phyloP scores from a whole-genome alignment of 495 filamentous ascomycete species.

The Podospora comata region DNA sequence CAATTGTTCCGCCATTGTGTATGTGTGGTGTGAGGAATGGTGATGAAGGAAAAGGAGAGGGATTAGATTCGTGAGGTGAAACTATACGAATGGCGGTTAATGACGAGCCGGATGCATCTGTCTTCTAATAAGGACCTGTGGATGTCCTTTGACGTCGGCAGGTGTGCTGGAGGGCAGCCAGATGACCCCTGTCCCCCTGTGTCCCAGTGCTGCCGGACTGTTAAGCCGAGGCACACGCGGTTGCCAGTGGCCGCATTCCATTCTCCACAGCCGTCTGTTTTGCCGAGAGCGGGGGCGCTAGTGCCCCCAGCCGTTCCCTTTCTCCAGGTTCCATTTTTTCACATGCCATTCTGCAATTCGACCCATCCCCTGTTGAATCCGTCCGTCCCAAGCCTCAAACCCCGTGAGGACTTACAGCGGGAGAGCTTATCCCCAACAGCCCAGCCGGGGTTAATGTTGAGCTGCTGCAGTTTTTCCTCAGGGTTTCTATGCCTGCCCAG shows the following conservation, averaged over 20 bases:
- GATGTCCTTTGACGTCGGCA: slow-evolving; percentile 23
- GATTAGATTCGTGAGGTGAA: slow-evolving; percentile 5
- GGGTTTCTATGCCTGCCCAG: not conserved
- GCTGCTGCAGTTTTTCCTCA: not conserved
- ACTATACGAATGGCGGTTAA: not conserved
- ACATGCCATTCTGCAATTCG: slow-evolving; percentile 6
- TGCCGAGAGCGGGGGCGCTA: slow-evolving; percentile 28
- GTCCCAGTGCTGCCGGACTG: slow-evolving; percentile 19
- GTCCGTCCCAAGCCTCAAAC: not conserved
- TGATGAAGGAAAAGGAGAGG: slow-evolving; percentile 11
- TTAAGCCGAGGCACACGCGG: slow-evolving; percentile 29
- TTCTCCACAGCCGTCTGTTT: slow-evolving; percentile 15
- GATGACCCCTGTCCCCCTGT: slow-evolving; percentile 1
- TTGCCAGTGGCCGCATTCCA: slow-evolving; percentile 16
- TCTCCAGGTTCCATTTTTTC: slow-evolving; percentile 7
- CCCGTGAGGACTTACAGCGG: not conserved
- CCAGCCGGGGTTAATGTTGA: not conserved
- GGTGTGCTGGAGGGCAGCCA: slow-evolving; percentile 10
- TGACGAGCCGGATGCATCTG: slow-evolving; percentile 12
- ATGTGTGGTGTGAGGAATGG: slow-evolving; percentile 21
- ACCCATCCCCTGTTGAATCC: not conserved
- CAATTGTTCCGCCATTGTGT: slow-evolving; percentile 68
- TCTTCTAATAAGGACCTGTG: slow-evolving; percentile 8
- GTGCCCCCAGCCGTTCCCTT: slow-evolving; percentile 5
- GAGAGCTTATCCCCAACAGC: slow-evolving; percentile 1